Conservation (phyloP, 2,329 filamentous ascomycete genomes). For the Penicillium sp. region DNA sequence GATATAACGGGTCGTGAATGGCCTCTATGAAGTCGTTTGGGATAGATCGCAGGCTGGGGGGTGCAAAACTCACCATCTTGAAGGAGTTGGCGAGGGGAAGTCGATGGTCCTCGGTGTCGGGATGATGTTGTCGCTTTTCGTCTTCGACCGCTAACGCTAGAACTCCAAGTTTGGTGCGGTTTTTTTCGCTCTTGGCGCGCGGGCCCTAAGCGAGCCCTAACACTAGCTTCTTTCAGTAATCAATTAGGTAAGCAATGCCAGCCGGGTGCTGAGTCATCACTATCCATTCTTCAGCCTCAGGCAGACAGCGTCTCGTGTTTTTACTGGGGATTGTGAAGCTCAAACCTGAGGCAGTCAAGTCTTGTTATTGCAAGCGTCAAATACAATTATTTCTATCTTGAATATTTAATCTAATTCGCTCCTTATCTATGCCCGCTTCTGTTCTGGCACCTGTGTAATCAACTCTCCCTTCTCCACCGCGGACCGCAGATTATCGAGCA, state of each 20-base stretch:
- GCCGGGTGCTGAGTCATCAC: constrained; percentile 7
- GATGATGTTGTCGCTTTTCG: constrained; percentile 42
- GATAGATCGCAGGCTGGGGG: constrained; percentile 7
- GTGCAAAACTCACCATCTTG: constrained; percentile 47
- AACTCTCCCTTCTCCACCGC: constrained; percentile 59
- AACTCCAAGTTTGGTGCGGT: constrained; percentile 38
- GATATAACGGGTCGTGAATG: constrained; percentile 12
- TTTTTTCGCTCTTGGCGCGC: constrained; percentile 42
- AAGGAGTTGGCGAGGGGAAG: constrained; percentile 43
- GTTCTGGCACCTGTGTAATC: constrained; percentile 62
- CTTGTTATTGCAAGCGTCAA: not conserved
- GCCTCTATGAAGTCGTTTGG: constrained; percentile 10
- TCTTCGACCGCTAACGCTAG: constrained; percentile 35
- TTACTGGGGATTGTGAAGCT: too few relatives aligned
- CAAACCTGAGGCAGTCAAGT: not conserved
- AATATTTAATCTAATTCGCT: not conserved
- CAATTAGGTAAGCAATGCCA: constrained; percentile 6
- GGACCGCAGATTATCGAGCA: constrained; percentile 58
- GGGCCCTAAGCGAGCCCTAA: constrained; percentile 46
- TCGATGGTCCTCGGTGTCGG: constrained; percentile 45
- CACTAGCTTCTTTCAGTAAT: constrained; percentile 30
- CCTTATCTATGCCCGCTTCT: constrained; percentile 44
- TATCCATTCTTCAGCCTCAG: not conserved
- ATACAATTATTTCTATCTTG: constrained; percentile 2
- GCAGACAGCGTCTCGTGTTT: not conserved